A percentile compares a stretch with the other conserved stretches of the same genome.
phyloP scores from a whole-genome alignment of 495 filamentous ascomycete species.

The Chlorociboria aeruginascens region DNA sequence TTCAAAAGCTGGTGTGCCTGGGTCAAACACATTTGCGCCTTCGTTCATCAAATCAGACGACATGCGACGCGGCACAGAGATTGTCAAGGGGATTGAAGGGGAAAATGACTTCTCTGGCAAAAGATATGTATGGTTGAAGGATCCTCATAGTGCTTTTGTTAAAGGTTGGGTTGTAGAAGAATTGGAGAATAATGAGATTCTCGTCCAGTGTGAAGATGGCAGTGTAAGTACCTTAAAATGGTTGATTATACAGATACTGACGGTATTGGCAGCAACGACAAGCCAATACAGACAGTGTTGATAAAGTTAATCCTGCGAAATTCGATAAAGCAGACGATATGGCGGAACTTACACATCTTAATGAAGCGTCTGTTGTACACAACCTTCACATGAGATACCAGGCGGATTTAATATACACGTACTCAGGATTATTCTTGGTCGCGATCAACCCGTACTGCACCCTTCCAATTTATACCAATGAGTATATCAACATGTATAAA shows the following conservation, averaged over 20 bases:
- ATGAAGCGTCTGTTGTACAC: slow-evolving; percentile 95
- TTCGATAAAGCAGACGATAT: slow-evolving; percentile 99
- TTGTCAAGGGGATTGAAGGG: slow-evolving; percentile 70
- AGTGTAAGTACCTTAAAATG: slow-evolving; percentile 43
- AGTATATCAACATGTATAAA: slow-evolving; percentile 95
- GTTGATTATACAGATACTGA: not conserved
- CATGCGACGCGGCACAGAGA: slow-evolving; percentile 49
- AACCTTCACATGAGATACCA: slow-evolving; percentile 92
- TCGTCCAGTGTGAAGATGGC: slow-evolving; percentile 91
- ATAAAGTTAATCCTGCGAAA: slow-evolving; percentile 98
- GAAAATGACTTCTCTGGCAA: slow-evolving; percentile 99
- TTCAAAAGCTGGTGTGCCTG: slow-evolving; percentile 42
- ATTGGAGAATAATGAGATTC: slow-evolving; percentile 46
- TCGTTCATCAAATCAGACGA: slow-evolving; percentile 86
- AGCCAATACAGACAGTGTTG: slow-evolving; percentile 71
- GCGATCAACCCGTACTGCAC: slow-evolving; percentile 95
- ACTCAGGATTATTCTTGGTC: slow-evolving; percentile 94
- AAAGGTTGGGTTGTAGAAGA: slow-evolving; percentile 88
- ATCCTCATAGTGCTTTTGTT: slow-evolving; percentile 77
- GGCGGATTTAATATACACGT: slow-evolving; percentile 95
- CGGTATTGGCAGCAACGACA: slow-evolving; percentile 58
- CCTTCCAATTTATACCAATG: slow-evolving; percentile 89
- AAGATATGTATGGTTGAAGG: slow-evolving; percentile 92
- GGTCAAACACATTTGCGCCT: slow-evolving; percentile 76
- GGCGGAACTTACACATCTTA: slow-evolving; percentile 95